phyloP scores from a whole-genome alignment of 2,329 filamentous ascomycete genomes.

The Aspergillus neoniger region DNA sequence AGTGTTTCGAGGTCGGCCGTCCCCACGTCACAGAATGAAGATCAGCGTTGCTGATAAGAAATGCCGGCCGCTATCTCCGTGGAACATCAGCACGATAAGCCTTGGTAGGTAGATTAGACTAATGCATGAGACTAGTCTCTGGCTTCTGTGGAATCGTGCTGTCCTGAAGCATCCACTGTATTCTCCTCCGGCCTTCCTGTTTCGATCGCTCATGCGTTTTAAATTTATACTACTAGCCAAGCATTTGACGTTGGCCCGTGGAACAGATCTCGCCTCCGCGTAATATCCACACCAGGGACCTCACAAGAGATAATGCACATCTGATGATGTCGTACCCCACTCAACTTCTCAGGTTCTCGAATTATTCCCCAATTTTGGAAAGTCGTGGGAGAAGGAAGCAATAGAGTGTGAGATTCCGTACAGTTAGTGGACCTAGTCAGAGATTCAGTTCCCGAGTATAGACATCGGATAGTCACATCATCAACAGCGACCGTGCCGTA shows the following conservation, averaged over 20 bases:
- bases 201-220: conserved; percentile 9
- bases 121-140: neutral
- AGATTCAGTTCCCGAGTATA: neutral
- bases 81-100: neutral
- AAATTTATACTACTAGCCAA: neutral
- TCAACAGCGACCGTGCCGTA: neutral
- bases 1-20: neutral
- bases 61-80: neutral
- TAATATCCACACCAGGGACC: neutral
- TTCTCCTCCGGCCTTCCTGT: conserved; percentile 27
- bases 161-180: neutral
- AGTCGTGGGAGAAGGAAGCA: conserved; percentile 12
- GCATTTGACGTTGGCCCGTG: neutral
- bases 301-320: neutral
- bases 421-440: neutral
- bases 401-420: neutral
- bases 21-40: neutral
- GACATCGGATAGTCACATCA: neutral
- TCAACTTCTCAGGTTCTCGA: neutral
- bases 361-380: conserved; percentile 12
- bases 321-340: neutral
- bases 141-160: neutral
- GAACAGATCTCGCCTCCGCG: neutral
- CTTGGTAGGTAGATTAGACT: neutral
- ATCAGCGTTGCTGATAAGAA: neutral